phyloP scores from a whole-genome alignment of 805 yeast genomes.

The Kazachstania taianensis region DNA sequence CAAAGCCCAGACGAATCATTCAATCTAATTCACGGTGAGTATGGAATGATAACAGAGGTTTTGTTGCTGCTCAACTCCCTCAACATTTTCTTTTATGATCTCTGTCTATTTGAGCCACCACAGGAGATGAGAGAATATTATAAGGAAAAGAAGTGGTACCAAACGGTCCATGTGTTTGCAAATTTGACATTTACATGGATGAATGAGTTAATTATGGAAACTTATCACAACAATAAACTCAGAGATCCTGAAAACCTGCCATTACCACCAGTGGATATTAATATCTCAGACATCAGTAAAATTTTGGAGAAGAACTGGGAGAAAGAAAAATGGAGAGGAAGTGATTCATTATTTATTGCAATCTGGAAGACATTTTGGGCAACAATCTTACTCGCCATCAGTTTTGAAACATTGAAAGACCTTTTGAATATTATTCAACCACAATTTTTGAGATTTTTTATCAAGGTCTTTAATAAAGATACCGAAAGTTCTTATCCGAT shows the following conservation, averaged over 20 bases:
- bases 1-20: conserved; percentile 14
- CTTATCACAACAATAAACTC: conserved; percentile 32
- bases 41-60: conserved; percentile 19
- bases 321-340: conserved; percentile 22
- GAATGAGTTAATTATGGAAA: conserved; percentile 35
- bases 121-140: conserved; percentile 30
- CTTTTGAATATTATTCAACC: conserved; percentile 41
- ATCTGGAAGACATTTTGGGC: conserved; percentile 32
- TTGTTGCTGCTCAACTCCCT: conserved; percentile 26
- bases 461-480: conserved; percentile 34
- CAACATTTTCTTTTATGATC: conserved; percentile 33
- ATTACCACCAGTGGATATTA: conserved; percentile 31
- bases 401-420: conserved; percentile 33
- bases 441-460: conserved; percentile 42
- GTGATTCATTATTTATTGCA: conserved; percentile 29
- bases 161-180: conserved; percentile 26
- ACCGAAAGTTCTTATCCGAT: conserved; percentile 33
- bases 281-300: conserved; percentile 28
- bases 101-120: conserved; percentile 31
- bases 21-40: conserved; percentile 14
- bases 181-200: conserved; percentile 39
- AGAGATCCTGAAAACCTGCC: conserved; percentile 35
- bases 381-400: conserved; percentile 28
- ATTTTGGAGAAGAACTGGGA: conserved; percentile 30
- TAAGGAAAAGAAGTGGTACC: conserved; percentile 24